These are phyloP conservation scores for Lophiotrema nucula DNA, from an alignment of 495 filamentous ascomycete genomes.

Conservation along the genomic window DNA sequence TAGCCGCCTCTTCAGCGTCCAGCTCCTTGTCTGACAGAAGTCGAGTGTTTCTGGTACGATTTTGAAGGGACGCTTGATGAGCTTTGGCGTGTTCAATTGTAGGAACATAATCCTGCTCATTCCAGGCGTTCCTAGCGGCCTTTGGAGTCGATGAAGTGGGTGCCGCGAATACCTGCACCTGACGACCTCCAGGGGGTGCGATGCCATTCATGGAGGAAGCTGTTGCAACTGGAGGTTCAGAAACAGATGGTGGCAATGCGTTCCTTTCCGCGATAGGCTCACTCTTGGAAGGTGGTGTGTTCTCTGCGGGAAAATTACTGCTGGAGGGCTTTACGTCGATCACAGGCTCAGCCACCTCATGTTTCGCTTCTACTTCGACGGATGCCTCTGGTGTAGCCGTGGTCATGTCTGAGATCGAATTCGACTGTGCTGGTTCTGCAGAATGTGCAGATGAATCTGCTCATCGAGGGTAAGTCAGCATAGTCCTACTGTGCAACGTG, in stretches of 20 bases:
- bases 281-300: background rate
- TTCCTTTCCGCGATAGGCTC: no score
- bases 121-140: conserved; percentile 63
- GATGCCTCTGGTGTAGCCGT: conserved; percentile 15
- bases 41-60: conserved; percentile 63
- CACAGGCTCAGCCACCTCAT: no score
- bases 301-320: no score
- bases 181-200: conserved; percentile 36
- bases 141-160: conserved; percentile 69
- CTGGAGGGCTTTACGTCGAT: no score
- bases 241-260: no score
- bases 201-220: conserved; percentile 16
- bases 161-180: conserved; percentile 74
- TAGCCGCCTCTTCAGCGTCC: conserved; percentile 55
- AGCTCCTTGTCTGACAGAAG: conserved; percentile 68
- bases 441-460: no score
- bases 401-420: conserved; percentile 15
- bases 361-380: background rate
- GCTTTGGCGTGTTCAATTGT: conserved; percentile 80
- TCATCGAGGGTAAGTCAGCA: no score
- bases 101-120: conserved; percentile 76
- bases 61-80: conserved; percentile 70
- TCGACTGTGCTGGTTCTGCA: conserved; percentile 2
- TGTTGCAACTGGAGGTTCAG: conserved; percentile 10
- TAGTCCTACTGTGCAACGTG: no score